Base-by-base conservation (phyloP, 176 grass and related monocot genomes). In the Raddia guianensis region DNA sequence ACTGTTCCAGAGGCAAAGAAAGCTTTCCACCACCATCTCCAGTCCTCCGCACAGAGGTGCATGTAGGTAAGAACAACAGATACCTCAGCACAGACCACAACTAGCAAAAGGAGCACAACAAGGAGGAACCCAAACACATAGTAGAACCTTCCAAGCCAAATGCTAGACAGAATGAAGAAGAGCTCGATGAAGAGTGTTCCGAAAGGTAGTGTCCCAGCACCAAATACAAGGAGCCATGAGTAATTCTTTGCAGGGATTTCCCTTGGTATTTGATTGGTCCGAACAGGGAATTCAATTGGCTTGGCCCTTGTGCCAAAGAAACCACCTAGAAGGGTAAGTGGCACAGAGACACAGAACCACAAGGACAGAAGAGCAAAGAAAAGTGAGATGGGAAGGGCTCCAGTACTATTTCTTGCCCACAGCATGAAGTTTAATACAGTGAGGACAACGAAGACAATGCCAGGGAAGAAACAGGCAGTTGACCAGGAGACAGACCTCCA, bases 1-100 rank as follows among this genome's bases (percentile, higher is more conserved):
- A 92, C 87, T 14, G 93, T 85, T 71, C 90, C 93, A 69, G 90
- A 90, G 34, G 93, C 87, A 59, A 95, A 92, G 77, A 95, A 95
- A 78, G 93, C 90, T 77, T 95, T 95, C 90, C 93, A 95, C 93
- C 93, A 95, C 93, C 93, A 95, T 35, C 87, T 90, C 93, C 93
- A 95, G 49, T 95, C 90, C 55, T 95, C 93, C 9, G 83, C 81
- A 83, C 93, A 95, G 40, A 95, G 86, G 86, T 95, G 89, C 93
- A 95, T 95, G 85, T 95, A 95, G 69, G 93, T 95, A 34, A 95
- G 90, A 78, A 95, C 93, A 72, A 95, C 90, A 55, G 93, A 95
- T 59, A 95, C 90, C 85, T 95, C 93, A 81, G 90, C 90, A 75
- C 93, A 95, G 62, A 95, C 93, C 74, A 95, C 87, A 74, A 92